phyloP scores from a whole-genome alignment of 306 rosid species.

The Glycine latifolia region DNA sequence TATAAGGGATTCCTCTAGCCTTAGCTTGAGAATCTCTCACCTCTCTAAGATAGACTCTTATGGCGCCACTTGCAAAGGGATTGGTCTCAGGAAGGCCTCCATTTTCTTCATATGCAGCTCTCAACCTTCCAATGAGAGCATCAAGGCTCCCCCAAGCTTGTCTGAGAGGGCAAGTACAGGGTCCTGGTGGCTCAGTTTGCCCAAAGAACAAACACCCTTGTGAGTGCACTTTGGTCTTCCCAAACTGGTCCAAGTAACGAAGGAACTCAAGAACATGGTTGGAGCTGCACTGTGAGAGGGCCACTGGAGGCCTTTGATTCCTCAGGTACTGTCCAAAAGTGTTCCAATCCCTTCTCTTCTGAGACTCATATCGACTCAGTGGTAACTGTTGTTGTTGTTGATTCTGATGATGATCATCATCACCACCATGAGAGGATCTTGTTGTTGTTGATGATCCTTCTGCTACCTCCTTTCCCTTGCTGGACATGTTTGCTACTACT shows the following conservation, averaged over 20 bases:
- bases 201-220: slow-evolving; percentile 79
- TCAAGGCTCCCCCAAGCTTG: slow-evolving; percentile 95
- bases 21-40: slow-evolving; percentile 85
- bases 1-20: slow-evolving; percentile 89
- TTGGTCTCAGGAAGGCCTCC: slow-evolving; percentile 88
- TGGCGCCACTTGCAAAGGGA: slow-evolving; percentile 80
- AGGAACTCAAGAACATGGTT: slow-evolving; percentile 83
- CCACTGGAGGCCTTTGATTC: slow-evolving; percentile 84
- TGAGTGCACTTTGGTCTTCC: slow-evolving; percentile 83
- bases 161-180: slow-evolving; percentile 87
- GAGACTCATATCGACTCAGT: slow-evolving; percentile 81
- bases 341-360: slow-evolving; percentile 89
- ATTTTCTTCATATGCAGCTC: slow-evolving; percentile 96
- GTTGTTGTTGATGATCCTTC: slow-evolving; percentile 63
- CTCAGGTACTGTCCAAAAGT: slow-evolving; percentile 90
- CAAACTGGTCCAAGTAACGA: slow-evolving; percentile 82
- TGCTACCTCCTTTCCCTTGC: slow-evolving; percentile 58
- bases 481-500: slow-evolving; percentile 50
- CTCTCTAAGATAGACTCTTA: slow-evolving; percentile 76
- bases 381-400: slow-evolving; percentile 46
- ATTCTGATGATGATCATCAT: not conserved
- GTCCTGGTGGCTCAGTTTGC: slow-evolving; percentile 75
- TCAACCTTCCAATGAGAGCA: slow-evolving; percentile 84
- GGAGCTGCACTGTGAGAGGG: slow-evolving; percentile 76
- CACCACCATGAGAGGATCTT: slow-evolving; percentile 35